These are phyloP conservation scores for Silene noctiflora DNA, from an alignment of 179 eudicot species.

Conservation along the genomic window DNA sequence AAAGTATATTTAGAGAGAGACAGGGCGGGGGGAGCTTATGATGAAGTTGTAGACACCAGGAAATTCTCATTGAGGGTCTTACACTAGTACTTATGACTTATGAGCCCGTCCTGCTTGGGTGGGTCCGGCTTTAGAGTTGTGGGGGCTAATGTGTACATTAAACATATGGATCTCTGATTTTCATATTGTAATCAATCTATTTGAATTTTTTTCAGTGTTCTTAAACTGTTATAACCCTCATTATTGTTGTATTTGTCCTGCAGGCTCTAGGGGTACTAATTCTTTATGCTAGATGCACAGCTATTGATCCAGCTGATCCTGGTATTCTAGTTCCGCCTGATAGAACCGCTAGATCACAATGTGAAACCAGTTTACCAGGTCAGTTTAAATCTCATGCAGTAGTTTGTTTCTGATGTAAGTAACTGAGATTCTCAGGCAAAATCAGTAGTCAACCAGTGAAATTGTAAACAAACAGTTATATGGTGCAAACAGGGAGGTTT, in stretches of 20 bases:
- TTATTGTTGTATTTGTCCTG: constrained; percentile 15
- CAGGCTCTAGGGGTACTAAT: constrained; percentile 37
- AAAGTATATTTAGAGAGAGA: too few relatives aligned
- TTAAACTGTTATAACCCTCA: not conserved
- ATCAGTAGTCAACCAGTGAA: not conserved
- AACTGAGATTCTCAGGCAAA: constrained; percentile 1
- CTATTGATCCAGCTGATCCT: constrained; percentile 54
- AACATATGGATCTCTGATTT: not conserved
- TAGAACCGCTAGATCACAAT: constrained; percentile 42
- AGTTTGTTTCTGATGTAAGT: not conserved
- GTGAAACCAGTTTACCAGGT: constrained; percentile 60
- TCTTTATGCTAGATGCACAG: constrained; percentile 38
- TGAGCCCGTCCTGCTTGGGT: not conserved
- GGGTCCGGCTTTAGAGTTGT: not conserved
- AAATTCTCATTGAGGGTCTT: not conserved
- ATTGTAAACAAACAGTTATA: not conserved
- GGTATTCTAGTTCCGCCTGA: constrained; percentile 55
- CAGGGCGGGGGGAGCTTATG: not conserved
- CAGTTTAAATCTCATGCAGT: constrained; percentile 22
- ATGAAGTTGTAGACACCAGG: not conserved
- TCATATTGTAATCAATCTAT: not conserved
- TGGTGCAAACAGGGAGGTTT: not conserved
- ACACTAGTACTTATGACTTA: not conserved
- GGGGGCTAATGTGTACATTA: not conserved
- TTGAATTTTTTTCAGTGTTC: not conserved